Evolutionary conservation across 805 yeast species (phyloP).

Genomic region (Myxozyma kluyveri): DNA sequence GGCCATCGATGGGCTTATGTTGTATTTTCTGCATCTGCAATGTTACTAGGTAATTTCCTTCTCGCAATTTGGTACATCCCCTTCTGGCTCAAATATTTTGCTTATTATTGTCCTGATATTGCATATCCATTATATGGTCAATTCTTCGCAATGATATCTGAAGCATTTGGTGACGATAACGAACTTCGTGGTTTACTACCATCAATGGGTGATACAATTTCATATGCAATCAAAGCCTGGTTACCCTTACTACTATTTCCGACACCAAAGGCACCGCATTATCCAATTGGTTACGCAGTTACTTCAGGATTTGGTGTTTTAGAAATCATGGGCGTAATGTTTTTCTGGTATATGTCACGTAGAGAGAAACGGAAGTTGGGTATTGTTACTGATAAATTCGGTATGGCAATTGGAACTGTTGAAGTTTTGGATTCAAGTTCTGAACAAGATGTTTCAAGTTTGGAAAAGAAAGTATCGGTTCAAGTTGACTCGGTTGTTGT

Average conservation of each 20-base stretch:
- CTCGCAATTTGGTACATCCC: slow-evolving; percentile 15
- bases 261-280: slow-evolving; percentile 39
- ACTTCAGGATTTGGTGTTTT: slow-evolving; percentile 30
- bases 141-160: slow-evolving; percentile 29
- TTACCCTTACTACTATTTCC: slow-evolving; percentile 39
- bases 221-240: slow-evolving; percentile 40
- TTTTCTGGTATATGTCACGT: slow-evolving; percentile 17
- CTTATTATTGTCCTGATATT: slow-evolving; percentile 1
- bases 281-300: slow-evolving; percentile 34
- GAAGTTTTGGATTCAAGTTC: too few relatives aligned
- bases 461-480: too few relatives aligned
- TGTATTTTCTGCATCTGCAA: slow-evolving; percentile 2
- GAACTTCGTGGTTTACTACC: slow-evolving; percentile 34
- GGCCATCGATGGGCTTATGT: slow-evolving; percentile 34
- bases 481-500: too few relatives aligned
- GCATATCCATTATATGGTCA: slow-evolving; percentile 5
- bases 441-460: too few relatives aligned
- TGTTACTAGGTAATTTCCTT: slow-evolving; percentile 5
- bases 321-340: slow-evolving; percentile 17
- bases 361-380: slow-evolving; percentile 19
- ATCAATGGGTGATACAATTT: slow-evolving; percentile 37
- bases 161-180: slow-evolving; percentile 32
- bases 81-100: background rate
- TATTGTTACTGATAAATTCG: slow-evolving; percentile 22
- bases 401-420: slow-evolving; percentile 24